These are phyloP conservation scores for Pterulicium gracile DNA, from an alignment of 1,284 basidiomycete species.

Conservation along the genomic window DNA sequence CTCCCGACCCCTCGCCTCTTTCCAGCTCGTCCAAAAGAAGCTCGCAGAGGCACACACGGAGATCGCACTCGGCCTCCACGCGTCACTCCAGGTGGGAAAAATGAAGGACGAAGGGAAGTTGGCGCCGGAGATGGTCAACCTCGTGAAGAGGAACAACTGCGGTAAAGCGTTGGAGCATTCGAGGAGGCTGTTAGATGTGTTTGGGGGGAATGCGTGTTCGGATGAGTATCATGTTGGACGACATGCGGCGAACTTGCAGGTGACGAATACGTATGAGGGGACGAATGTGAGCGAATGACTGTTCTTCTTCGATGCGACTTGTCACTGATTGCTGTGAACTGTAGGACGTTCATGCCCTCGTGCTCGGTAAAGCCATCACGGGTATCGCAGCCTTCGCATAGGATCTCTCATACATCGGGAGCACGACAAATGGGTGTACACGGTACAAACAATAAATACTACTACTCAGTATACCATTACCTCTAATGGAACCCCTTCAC, in stretches of 20 bases:
- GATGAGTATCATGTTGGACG: constrained; percentile 92
- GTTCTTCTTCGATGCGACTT: constrained; percentile 1
- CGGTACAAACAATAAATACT: too few species aligned
- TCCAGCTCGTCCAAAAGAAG: constrained; percentile 97
- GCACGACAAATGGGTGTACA: too few species aligned
- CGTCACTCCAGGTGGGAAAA: constrained; percentile 76
- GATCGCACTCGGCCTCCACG: constrained; percentile 72
- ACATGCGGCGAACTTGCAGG: constrained; percentile 86
- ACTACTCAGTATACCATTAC: too few species aligned
- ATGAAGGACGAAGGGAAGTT: constrained; percentile 77
- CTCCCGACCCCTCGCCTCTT: constrained; percentile 80
- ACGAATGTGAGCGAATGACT: constrained; percentile 31
- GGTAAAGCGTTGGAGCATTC: constrained; percentile 83
- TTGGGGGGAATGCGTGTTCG: constrained; percentile 84
- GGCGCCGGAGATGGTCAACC: constrained; percentile 88
- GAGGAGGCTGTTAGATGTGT: constrained; percentile 73
- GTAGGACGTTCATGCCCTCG: constrained; percentile 78
- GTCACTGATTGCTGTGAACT: constrained; percentile 6
- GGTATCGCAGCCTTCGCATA: constrained; percentile 75
- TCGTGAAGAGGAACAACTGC: constrained; percentile 95
- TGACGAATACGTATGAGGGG: constrained; percentile 91
- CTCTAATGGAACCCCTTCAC: too few species aligned
- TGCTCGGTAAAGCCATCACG: constrained; percentile 87
- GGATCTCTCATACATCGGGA: too few species aligned
- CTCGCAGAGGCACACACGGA: constrained; percentile 89